Base-by-base conservation (phyloP, 1,284 basidiomycete species). In the Neolentinus lepideus region DNA sequence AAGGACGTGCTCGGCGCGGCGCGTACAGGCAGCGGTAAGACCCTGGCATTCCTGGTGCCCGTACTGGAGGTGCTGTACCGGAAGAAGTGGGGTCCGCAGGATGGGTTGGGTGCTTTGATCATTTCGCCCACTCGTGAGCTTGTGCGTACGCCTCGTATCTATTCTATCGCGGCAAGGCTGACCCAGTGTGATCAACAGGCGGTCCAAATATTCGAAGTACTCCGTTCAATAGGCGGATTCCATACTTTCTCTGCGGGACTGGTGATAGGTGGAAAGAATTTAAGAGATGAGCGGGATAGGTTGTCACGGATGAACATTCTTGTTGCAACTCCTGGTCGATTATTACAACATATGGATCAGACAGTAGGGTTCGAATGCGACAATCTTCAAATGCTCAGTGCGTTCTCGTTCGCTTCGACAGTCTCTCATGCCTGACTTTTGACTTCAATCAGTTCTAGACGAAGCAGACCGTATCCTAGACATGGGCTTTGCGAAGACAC, bases 261-360 rank as follows among this genome's bases (percentile, higher is more conserved):
- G 19, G 89, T 99, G 24, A 98, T 99, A 55, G 96, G 96, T 21
- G 96, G 96, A 50, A 99, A 98, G 78, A 94, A 90, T 62, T 69
- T 99, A 54, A 95, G 94, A 69, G 94, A 96, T 62, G 97, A 99
- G 69, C 79, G 86, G 55, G 93, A 94, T 24, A 78, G 97, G 12
- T 69, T 99, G 46, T 81, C 86, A 12, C 80, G 91, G 52, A 98
- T 99, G 94, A 99, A 99, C 67, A 97, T 99, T 58, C 81, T 99
- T 25, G 92, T 99, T 21, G 95, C 96, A 1, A 98, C 97, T 1
- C 96, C 96, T 0, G 97, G 96, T 16, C 82, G 97, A 54, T 74
- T 99, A 27, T 74, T 99, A 54, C 97, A 99, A 67, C 97, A 99
- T 70, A 91, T 99, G 86, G 97, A 99, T 67, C 94, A 98, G 71